A percentile compares a stretch with the other conserved stretches of the same genome.
These are phyloP conservation scores for Fusarium illudens DNA, from an alignment of 2,329 filamentous ascomycete genomes.

Conservation along the genomic window DNA sequence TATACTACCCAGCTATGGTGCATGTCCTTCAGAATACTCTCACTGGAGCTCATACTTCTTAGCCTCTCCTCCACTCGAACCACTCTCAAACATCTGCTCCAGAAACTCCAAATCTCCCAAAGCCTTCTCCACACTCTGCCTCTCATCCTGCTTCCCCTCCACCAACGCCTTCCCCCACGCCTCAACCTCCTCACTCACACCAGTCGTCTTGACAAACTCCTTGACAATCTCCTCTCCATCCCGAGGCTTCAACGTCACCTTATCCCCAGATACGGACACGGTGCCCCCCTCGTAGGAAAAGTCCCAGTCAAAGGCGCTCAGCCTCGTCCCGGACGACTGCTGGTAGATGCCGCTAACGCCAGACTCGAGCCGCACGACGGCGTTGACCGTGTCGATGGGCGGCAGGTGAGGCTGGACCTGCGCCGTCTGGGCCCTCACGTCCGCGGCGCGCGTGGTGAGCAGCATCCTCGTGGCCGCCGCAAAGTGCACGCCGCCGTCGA, in stretches of 20 bases:
- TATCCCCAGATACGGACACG: conserved; percentile 58
- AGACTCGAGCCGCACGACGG: conserved; percentile 61
- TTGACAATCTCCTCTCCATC: conserved; percentile 47
- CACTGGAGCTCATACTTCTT: conserved; percentile 53
- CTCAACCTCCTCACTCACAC: conserved; percentile 67
- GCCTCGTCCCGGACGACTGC: conserved; percentile 65
- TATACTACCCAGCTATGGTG: not conserved
- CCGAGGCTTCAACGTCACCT: conserved; percentile 50
- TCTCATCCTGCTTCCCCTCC: conserved; percentile 57
- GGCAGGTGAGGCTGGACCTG: conserved; percentile 65
- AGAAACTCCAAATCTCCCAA: conserved; percentile 68
- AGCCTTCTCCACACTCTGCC: conserved; percentile 65
- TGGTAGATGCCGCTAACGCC: conserved; percentile 66
- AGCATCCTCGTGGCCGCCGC: conserved; percentile 69
- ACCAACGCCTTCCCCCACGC: conserved; percentile 66
- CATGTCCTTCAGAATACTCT: not conserved
- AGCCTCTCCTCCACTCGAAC: conserved; percentile 52
- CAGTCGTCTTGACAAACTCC: conserved; percentile 59
- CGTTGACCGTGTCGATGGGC: conserved; percentile 73
- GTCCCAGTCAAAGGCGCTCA: conserved; percentile 62
- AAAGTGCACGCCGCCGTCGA: conserved; percentile 80
- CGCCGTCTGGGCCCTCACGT: conserved; percentile 63
- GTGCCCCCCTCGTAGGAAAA: conserved; percentile 66
- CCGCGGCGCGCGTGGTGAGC: conserved; percentile 56
- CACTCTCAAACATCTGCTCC: conserved; percentile 60